phyloP scores from a whole-genome alignment of 2,329 filamentous ascomycete genomes.

The Cytospora paraplurivora region DNA sequence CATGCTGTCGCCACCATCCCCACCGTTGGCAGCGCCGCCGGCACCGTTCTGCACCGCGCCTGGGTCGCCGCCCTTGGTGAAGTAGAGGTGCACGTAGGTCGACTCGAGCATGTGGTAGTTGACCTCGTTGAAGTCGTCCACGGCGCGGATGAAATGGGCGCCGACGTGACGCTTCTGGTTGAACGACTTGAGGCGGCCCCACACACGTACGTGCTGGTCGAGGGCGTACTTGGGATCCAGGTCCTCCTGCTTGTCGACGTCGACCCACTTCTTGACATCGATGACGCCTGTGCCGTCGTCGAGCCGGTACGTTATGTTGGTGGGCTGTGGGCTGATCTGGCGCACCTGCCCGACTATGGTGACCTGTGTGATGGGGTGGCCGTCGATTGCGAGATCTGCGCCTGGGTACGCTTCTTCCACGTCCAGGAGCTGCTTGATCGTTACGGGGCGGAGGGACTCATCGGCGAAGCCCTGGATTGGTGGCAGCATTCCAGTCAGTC shows the following conservation, averaged over 20 bases:
- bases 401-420: conserved; percentile 73
- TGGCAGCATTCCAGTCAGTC: conserved; percentile 13
- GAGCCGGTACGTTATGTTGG: conserved; percentile 88
- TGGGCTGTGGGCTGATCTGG: conserved; percentile 80
- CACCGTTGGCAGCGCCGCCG: conserved; percentile 38
- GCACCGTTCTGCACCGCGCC: conserved; percentile 41
- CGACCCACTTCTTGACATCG: conserved; percentile 88
- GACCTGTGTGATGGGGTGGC: conserved; percentile 69
- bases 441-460: conserved; percentile 89
- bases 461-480: conserved; percentile 63
- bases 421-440: conserved; percentile 90
- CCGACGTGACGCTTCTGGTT: conserved; percentile 80
- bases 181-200: conserved; percentile 81
- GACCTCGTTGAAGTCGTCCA: conserved; percentile 88
- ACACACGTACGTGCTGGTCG: conserved; percentile 82
- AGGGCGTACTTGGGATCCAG: conserved; percentile 60
- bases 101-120: conserved; percentile 90
- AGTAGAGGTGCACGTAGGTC: conserved; percentile 83
- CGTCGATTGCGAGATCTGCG: conserved; percentile 83
- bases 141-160: conserved; percentile 76
- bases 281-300: conserved; percentile 94
- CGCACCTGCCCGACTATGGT: conserved; percentile 91
- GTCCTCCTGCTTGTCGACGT: conserved; percentile 59
- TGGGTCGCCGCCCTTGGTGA: conserved; percentile 67
- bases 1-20: conserved; percentile 52